Evolutionary conservation across 192 early-diverging fungal species (phyloP).

Genomic region (Coemansia brasiliensis): DNA sequence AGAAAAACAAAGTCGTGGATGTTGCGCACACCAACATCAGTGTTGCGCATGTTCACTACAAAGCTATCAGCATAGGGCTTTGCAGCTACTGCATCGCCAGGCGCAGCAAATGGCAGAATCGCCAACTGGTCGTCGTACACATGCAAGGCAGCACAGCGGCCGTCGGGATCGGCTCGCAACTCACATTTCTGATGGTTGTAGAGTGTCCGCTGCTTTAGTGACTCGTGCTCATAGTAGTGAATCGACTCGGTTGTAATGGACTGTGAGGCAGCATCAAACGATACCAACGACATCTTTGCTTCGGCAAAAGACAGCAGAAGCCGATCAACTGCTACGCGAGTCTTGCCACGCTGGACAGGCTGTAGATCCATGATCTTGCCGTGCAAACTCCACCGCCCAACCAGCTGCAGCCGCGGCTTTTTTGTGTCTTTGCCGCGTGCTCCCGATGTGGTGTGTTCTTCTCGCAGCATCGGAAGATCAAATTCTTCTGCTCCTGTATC

Average conservation of each 20-base stretch:
- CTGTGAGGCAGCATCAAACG: constrained; percentile 74
- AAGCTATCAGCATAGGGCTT: constrained; percentile 71
- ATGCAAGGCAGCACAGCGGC: constrained; percentile 82
- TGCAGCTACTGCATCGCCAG: constrained; percentile 50
- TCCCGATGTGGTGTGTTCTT: constrained; percentile 10
- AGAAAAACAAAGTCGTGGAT: constrained; percentile 91
- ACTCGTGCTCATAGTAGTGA: constrained; percentile 95
- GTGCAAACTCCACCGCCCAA: constrained; percentile 45
- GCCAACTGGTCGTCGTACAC: constrained; percentile 90
- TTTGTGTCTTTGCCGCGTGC: constrained; percentile 13
- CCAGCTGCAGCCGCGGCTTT: constrained; percentile 43
- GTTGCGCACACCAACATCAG: constrained; percentile 66
- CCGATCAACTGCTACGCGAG: constrained; percentile 20
- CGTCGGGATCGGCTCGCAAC: constrained; percentile 77
- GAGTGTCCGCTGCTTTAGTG: constrained; percentile 70
- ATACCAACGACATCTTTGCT: constrained; percentile 85
- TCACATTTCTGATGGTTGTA: constrained; percentile 31
- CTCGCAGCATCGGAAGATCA: constrained; percentile 41
- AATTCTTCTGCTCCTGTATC: constrained; percentile 27
- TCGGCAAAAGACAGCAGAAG: constrained; percentile 51
- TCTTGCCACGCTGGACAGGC: constrained; percentile 24
- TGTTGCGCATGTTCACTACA: constrained; percentile 64
- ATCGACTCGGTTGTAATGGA: constrained; percentile 88
- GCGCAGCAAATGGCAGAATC: constrained; percentile 81
- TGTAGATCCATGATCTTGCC: constrained; percentile 44